These are phyloP conservation scores for Vanrija humicola DNA, from an alignment of 1,284 basidiomycete species.

Conservation along the genomic window DNA sequence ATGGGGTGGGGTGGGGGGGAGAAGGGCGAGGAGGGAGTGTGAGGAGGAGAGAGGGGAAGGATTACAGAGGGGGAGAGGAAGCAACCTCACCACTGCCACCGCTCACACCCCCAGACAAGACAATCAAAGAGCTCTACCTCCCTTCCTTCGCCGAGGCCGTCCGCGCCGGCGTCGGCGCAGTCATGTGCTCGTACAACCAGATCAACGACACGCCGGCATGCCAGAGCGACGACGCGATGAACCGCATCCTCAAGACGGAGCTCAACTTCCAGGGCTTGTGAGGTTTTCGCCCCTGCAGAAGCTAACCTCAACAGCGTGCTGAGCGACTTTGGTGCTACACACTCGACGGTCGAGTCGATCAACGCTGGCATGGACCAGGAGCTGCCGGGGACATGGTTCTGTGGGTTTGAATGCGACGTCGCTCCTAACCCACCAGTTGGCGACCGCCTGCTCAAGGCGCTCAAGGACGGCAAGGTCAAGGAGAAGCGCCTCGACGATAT, in stretches of 20 bases:
- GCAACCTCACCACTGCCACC: no score
- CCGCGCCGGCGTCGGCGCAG: slow-evolving; percentile 48
- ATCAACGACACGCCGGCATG: slow-evolving; percentile 76
- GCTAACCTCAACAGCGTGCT: slow-evolving; percentile 5
- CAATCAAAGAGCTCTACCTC: slow-evolving; percentile 49
- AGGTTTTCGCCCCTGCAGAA: slow-evolving; percentile 11
- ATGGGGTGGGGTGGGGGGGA: background rate
- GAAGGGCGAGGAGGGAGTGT: background rate
- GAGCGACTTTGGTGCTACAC: slow-evolving; percentile 42
- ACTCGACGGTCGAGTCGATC: slow-evolving; percentile 46
- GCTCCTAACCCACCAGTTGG: slow-evolving; percentile 28
- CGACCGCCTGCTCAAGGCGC: slow-evolving; percentile 58
- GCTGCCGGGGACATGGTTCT: slow-evolving; percentile 46
- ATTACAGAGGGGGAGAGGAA: background rate
- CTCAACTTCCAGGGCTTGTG: slow-evolving; percentile 55
- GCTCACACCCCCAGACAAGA: slow-evolving; percentile 34
- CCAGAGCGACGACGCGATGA: slow-evolving; percentile 69
- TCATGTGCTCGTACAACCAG: slow-evolving; percentile 58
- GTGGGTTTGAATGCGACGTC: slow-evolving; percentile 13
- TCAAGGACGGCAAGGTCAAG: slow-evolving; percentile 65
- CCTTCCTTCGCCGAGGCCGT: slow-evolving; percentile 52
- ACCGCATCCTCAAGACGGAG: slow-evolving; percentile 73
- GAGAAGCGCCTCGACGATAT: slow-evolving; percentile 55
- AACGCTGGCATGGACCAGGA: slow-evolving; percentile 52
- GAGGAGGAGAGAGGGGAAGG: background rate